A percentile compares a stretch with the other conserved stretches of the same genome.
Evolutionary conservation across 2,329 filamentous ascomycete species (phyloP).

Genomic region (Microdochium nivale): DNA sequence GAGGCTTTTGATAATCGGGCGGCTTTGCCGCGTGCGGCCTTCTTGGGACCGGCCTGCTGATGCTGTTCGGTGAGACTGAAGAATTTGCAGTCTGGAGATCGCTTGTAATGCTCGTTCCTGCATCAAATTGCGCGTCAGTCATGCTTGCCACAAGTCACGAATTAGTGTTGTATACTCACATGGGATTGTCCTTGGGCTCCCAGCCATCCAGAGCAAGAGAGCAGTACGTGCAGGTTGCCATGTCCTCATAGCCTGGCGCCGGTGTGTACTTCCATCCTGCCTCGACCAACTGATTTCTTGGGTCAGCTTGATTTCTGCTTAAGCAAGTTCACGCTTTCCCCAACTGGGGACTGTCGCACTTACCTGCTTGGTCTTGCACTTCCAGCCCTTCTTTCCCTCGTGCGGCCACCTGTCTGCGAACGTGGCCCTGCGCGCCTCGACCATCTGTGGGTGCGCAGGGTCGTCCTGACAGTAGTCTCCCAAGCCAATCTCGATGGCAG

Average conservation of each 20-base stretch:
- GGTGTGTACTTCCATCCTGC: slow-evolving; percentile 94
- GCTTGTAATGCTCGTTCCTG: slow-evolving; percentile 77
- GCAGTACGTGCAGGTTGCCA: slow-evolving; percentile 88
- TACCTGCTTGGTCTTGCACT: slow-evolving; percentile 83
- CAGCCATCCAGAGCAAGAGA: slow-evolving; percentile 84
- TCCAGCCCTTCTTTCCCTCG: slow-evolving; percentile 79
- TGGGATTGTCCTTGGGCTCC: slow-evolving; percentile 86
- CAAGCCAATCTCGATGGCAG: slow-evolving; percentile 51
- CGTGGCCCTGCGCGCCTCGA: slow-evolving; percentile 70
- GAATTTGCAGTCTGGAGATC: slow-evolving; percentile 74
- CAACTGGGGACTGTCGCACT: slow-evolving; percentile 9
- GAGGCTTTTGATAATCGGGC: slow-evolving; percentile 60
- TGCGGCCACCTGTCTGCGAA: slow-evolving; percentile 86
- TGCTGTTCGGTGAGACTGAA: slow-evolving; percentile 60
- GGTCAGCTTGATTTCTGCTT: background rate
- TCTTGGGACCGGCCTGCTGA: slow-evolving; percentile 36
- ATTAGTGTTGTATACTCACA: slow-evolving; percentile 40
- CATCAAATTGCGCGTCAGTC: slow-evolving; percentile 4
- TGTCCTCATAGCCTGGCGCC: slow-evolving; percentile 72
- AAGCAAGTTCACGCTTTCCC: no score
- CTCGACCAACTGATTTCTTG: slow-evolving; percentile 61
- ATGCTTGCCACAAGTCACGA: background rate
- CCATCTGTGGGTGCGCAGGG: slow-evolving; percentile 62
- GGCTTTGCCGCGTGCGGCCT: slow-evolving; percentile 42
- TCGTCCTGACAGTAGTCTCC: slow-evolving; percentile 61